Evolutionary conservation across 768 basidiomycete species (phyloP).

Genomic region (Termitomyces heimii): DNA sequence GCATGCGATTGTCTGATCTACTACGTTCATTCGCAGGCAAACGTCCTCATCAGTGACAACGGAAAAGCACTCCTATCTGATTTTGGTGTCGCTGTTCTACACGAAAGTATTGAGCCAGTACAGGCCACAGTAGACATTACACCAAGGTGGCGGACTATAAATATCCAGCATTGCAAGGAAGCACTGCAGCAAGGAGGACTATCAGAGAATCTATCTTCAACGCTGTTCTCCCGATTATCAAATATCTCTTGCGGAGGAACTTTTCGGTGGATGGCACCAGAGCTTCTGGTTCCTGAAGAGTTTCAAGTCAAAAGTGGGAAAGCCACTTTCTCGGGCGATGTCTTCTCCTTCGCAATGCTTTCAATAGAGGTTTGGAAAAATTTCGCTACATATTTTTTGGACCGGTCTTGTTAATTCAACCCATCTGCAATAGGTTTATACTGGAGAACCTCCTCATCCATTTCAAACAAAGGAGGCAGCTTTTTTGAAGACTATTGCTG

Average conservation of each 20-base stretch:
- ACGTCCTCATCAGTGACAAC: conserved; percentile 11
- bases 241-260: conserved; percentile 16
- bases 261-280: conserved; percentile 25
- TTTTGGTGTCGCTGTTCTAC: conserved; percentile 7
- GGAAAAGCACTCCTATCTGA: conserved; percentile 9
- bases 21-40: not conserved
- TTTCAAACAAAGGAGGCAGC: not conserved
- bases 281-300: conserved; percentile 15
- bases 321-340: conserved; percentile 22
- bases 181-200: conserved; percentile 1
- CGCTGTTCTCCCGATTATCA: conserved; percentile 7
- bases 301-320: conserved; percentile 4
- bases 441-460: conserved; percentile 2
- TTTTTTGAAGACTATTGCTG: not conserved
- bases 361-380: conserved; percentile 4
- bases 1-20: not conserved
- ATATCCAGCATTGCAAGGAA: not conserved
- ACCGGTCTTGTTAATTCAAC: not conserved
- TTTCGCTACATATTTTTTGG: not conserved
- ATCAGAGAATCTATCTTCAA: not conserved
- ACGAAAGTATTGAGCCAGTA: not conserved
- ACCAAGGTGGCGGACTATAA: not conserved
- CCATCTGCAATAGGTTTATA: conserved; percentile 1
- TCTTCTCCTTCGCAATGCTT: conserved; percentile 24
- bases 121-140: not conserved